A percentile compares a stretch with the other conserved stretches of the same genome.
Conservation (phyloP, 1,284 basidiomycete species). For the Leucoagaricus sp. region DNA sequence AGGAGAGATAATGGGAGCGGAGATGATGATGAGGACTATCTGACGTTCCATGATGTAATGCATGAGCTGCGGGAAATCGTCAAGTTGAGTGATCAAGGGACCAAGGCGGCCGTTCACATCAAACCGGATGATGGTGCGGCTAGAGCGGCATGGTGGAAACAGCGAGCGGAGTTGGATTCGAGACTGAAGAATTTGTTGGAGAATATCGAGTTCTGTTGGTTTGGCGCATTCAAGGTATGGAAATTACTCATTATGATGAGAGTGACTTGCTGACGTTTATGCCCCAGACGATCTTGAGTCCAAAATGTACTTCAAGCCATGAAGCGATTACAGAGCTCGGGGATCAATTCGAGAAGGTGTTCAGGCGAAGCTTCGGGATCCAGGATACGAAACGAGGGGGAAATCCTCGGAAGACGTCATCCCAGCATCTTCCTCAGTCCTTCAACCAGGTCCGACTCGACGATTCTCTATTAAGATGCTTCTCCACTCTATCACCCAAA, state of each 20-base stretch:
- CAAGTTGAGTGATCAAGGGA: constrained; percentile 72
- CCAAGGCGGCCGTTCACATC: constrained; percentile 74
- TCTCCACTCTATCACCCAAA: constrained; percentile 79
- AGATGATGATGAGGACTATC: constrained; percentile 71
- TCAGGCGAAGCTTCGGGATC: constrained; percentile 63
- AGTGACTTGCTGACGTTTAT: constrained; percentile 7
- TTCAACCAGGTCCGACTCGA: constrained; percentile 59
- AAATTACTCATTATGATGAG: constrained; percentile 1
- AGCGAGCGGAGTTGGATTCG: constrained; percentile 58
- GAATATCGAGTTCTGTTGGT: constrained; percentile 94
- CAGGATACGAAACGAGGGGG: constrained; percentile 54
- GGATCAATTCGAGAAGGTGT: constrained; percentile 69
- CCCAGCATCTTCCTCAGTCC: constrained; percentile 42
- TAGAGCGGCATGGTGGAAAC: constrained; percentile 40
- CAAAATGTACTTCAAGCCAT: constrained; percentile 45
- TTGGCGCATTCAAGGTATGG: constrained; percentile 93
- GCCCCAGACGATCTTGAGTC: constrained; percentile 69
- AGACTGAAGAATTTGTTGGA: constrained; percentile 77
- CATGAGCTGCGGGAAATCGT: constrained; percentile 82
- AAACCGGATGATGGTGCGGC: constrained; percentile 65
- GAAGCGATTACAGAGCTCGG: constrained; percentile 60
- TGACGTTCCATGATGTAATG: constrained; percentile 78
- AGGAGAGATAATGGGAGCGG: constrained; percentile 63
- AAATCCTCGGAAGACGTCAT: constrained; percentile 36
- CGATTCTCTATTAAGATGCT: constrained; percentile 80